These are phyloP conservation scores for Kingdonia uniflora DNA, from an alignment of 164 flowering plant genomes.

Conservation along the genomic window DNA sequence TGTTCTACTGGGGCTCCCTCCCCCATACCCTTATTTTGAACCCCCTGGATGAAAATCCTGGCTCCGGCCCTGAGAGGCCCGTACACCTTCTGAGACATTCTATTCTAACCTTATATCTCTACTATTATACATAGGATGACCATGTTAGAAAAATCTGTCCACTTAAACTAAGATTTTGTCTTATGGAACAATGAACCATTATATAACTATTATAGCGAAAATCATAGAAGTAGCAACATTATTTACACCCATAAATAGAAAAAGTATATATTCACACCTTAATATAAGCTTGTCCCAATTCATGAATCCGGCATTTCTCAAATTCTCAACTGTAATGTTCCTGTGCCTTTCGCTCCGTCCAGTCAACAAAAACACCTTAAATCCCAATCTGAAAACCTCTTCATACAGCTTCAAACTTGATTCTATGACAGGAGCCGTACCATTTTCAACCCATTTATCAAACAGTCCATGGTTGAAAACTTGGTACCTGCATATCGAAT, in stretches of 20 bases:
- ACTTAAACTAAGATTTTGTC: too few species aligned
- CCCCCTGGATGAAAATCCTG: too few species aligned
- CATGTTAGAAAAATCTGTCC: too few species aligned
- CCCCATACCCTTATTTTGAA: too few species aligned
- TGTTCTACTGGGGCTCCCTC: too few species aligned
- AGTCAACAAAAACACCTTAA: conserved; percentile 70
- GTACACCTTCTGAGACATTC: too few species aligned
- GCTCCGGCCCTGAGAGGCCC: too few species aligned
- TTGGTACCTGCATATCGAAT: conserved; percentile 47
- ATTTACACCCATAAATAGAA: not conserved
- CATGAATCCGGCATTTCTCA: conserved; percentile 58
- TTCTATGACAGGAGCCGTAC: conserved; percentile 50
- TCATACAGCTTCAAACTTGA: conserved; percentile 71
- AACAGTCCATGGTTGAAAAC: conserved; percentile 47
- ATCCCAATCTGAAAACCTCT: conserved; percentile 52
- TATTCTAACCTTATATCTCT: too few species aligned
- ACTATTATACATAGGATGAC: too few species aligned
- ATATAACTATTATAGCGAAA: too few species aligned
- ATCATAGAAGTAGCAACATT: not conserved
- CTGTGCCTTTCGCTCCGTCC: conserved; percentile 76
- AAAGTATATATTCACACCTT: conserved; percentile 36
- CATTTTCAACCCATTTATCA: conserved; percentile 81
- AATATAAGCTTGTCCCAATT: conserved; percentile 81
- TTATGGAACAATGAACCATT: too few species aligned
- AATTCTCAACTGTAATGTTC: conserved; percentile 51